Evolutionary conservation across 1,139 yeast genomes (phyloP), one percentile per base, ranked within the genome.

Genomic region (Saccharomyces hybrid): DNA sequence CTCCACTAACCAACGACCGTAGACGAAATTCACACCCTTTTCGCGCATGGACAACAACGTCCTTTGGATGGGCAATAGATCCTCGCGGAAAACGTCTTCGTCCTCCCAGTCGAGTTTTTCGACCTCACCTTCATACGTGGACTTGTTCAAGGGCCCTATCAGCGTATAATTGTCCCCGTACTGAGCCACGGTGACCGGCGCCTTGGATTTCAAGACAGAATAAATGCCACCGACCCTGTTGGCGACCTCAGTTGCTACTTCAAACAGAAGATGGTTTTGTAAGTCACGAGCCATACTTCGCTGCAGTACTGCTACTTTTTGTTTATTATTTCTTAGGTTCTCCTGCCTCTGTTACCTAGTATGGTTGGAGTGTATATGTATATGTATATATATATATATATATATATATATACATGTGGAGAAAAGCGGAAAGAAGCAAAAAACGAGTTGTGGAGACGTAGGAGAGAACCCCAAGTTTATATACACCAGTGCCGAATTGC

Each of bases 191-290:
- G 99, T 93, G 57, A 91, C 91, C 5, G 97, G 97, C 5, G 98
- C 98, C 73, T 93, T 93, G 28, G 96, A 88, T 71, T 93, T 93
- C 69, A 93, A 80, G 55, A 93, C 99, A 29, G 98, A 90, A 75
- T 93, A 93, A 70, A 93, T 93, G 51, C 99, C 99, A 53, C 99
- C 99, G 28, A 93, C 98, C 64, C 95, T 81, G 76, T 93, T 91
- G 65, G 98, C 98, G 51, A 93, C 98, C 71, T 93, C 99, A 3
- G 99, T 93, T 60, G 99, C 96, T 53, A 89, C 88, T 74, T 93
- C 99, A 67, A 93, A 90, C 53, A 93, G 79, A 56, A 90, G 77
- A 68, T 90, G 97, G 71, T 88, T 86, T 64, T 85, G 81, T 60
- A 85, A 79, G 71, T 85, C 89, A 74, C 93, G 81, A 38, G 85